Evolutionary conservation across 2,329 filamentous ascomycete genomes (phyloP).

Genomic region (Blastomyces emzantsi): DNA sequence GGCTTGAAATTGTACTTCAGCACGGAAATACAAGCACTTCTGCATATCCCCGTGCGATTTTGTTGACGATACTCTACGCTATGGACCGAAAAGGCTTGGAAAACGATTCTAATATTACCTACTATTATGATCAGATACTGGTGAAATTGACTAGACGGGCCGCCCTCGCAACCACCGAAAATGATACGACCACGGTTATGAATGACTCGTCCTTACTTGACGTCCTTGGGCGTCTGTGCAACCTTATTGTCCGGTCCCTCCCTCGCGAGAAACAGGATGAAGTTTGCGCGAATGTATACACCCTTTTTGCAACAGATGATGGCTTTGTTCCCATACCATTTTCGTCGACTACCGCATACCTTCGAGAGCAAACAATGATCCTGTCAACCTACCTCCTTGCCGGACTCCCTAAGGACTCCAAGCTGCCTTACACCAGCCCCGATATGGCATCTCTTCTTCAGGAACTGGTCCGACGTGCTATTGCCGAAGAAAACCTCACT

Average conservation of each 20-base stretch:
- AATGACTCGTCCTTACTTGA: slow-evolving; percentile 48
- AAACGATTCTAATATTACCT: slow-evolving; percentile 35
- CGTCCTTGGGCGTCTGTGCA: slow-evolving; percentile 52
- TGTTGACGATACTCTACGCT: slow-evolving; percentile 54
- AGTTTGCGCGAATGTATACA: slow-evolving; percentile 47
- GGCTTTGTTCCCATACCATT: slow-evolving; percentile 31
- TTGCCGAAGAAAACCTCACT: slow-evolving; percentile 25
- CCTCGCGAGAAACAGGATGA: slow-evolving; percentile 44
- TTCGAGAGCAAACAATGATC: slow-evolving; percentile 42
- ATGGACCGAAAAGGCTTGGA: slow-evolving; percentile 45
- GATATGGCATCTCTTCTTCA: slow-evolving; percentile 29
- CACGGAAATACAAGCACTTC: slow-evolving; percentile 39
- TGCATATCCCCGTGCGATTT: slow-evolving; percentile 49
- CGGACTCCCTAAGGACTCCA: slow-evolving; percentile 37
- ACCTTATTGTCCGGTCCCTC: slow-evolving; percentile 49
- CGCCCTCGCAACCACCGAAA: slow-evolving; percentile 29
- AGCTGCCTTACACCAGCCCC: slow-evolving; percentile 25
- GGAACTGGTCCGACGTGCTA: slow-evolving; percentile 29
- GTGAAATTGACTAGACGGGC: slow-evolving; percentile 35
- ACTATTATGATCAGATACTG: slow-evolving; percentile 45
- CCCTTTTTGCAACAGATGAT: slow-evolving; percentile 38
- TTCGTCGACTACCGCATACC: slow-evolving; percentile 22
- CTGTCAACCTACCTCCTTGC: slow-evolving; percentile 51
- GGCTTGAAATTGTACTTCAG: slow-evolving; percentile 48
- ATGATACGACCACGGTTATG: slow-evolving; percentile 31